Evolutionary conservation across 345 rosid genomes (phyloP), one percentile per base, ranked within the genome.

Genomic region (Melaleuca alternifolia): DNA sequence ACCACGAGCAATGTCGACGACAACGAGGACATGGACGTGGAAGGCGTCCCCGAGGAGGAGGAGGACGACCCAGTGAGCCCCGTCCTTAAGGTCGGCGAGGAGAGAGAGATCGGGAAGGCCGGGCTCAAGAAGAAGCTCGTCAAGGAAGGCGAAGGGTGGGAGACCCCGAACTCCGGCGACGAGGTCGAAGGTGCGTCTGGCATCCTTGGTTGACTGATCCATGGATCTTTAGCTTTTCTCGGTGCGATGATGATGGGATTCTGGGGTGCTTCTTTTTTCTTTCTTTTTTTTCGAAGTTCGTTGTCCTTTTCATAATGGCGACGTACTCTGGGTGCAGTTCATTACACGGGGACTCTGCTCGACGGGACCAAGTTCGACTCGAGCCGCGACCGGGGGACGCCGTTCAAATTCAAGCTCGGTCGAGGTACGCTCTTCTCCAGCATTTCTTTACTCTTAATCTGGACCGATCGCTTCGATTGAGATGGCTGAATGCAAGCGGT

Each of bases 341-440:
- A 92, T 77, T 92, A 92, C 88, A 98, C 98, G 50, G 99, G 99
- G 81, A 98, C 99, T 23, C 91, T 98, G 92, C 65, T 96, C 30
- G 99, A 98, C 84, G 99, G 99, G 50, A 95, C 98, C 5, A 87
- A 94, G 91, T 98, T 98, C 62, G 99, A 98, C 91, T 98, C 99
- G 2, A 98, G 99, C 85, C 93, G 96, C 26, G 98, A 94, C 48
- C 93, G 98, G 26, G 97, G 94, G 16, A 90, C 96, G 50, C 97
- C 99, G 11, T 98, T 98, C 91, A 94, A 93, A 88, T 98, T 98
- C 95, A 93, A 94, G 44, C 98, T 98, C 61, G 98, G 99, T 21
- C 99, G 92, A 95, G 99, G 99, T 95, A 65, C 51, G 50, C 50
- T 48, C 23, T 41, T 21, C 48, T 37, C 50, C 50, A 11, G 50